These are phyloP conservation scores for Starmerella apicola DNA, from an alignment of 805 yeast genomes.

Conservation along the genomic window DNA sequence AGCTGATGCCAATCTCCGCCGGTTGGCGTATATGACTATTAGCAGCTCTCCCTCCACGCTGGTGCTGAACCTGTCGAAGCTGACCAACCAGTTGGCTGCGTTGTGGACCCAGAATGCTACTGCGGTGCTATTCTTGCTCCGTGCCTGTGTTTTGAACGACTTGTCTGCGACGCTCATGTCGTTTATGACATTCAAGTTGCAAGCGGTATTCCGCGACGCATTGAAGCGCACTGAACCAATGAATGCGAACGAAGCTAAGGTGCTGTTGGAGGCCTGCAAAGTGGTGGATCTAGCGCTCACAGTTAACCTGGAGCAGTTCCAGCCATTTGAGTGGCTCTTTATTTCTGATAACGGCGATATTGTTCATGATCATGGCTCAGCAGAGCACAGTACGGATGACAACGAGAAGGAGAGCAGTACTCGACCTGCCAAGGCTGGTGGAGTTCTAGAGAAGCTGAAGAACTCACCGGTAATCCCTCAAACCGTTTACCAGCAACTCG, in stretches of 20 bases:
- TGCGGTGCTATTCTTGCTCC: slow-evolving; percentile 40
- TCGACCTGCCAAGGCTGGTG: slow-evolving; percentile 5
- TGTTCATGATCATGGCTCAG: slow-evolving; percentile 26
- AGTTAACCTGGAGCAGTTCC: slow-evolving; percentile 63
- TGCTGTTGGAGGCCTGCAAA: slow-evolving; percentile 43
- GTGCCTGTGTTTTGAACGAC: slow-evolving; percentile 43
- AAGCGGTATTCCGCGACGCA: slow-evolving; percentile 36
- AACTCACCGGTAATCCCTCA: slow-evolving; percentile 14
- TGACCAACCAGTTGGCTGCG: slow-evolving; percentile 19
- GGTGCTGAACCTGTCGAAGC: slow-evolving; percentile 15
- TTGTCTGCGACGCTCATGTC: slow-evolving; percentile 9
- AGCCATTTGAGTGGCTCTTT: slow-evolving; percentile 73
- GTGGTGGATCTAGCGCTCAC: slow-evolving; percentile 62
- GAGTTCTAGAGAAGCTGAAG: slow-evolving; percentile 26
- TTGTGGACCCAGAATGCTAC: slow-evolving; percentile 37
- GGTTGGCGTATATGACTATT: slow-evolving; percentile 52
- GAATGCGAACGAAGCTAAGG: slow-evolving; percentile 5
- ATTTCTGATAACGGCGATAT: slow-evolving; percentile 56
- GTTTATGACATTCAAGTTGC: slow-evolving; percentile 48
- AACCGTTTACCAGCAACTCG: slow-evolving; percentile 6
- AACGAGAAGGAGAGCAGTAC: background rate
- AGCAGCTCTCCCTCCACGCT: slow-evolving; percentile 36
- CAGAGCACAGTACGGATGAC: background rate
- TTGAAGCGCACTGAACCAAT: slow-evolving; percentile 20
- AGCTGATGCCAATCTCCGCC: slow-evolving; percentile 40